Percentiles rank a stretch among this genome's conserved stretches.
Conservation (phyloP, 257 asterid genomes). For the Verbascum thapsus region DNA sequence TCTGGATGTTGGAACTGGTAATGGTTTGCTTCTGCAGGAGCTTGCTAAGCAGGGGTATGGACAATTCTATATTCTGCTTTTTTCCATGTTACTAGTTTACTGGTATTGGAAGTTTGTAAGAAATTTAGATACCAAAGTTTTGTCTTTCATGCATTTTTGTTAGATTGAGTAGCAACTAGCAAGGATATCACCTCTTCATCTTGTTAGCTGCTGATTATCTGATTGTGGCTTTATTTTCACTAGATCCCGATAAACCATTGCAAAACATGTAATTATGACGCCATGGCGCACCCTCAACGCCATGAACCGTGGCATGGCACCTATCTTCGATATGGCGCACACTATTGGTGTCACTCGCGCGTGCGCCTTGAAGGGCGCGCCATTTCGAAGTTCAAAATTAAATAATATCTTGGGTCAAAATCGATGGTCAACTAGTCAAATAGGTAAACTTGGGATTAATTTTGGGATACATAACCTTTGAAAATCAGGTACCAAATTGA, state of each 20-base stretch:
- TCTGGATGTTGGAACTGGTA: constrained; percentile 98
- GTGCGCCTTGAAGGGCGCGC: no score
- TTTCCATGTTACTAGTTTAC: background rate
- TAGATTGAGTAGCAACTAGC: constrained; percentile 3
- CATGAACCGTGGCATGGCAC: no score
- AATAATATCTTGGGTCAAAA: no score
- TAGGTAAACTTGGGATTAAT: no score
- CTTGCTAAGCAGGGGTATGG: constrained; percentile 90
- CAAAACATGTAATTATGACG: no score
- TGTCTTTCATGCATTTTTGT: constrained; percentile 7
- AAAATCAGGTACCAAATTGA: no score
- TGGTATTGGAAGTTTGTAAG: constrained; percentile 2
- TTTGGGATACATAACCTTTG: no score
- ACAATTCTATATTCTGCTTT: constrained; percentile 34
- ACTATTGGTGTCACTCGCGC: no score
- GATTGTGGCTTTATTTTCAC: background rate
- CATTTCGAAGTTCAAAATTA: no score
- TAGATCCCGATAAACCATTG: background rate
- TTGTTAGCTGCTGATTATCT: constrained; percentile 19
- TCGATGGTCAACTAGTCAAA: no score
- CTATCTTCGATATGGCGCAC: no score
- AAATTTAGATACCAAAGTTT: constrained; percentile 12
- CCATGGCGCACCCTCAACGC: no score
- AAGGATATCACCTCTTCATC: background rate
- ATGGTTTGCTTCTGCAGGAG: constrained; percentile 96